These are phyloP conservation scores for Xylariaceae sp. DNA, from an alignment of 2,329 filamentous ascomycete genomes.

Conservation along the genomic window DNA sequence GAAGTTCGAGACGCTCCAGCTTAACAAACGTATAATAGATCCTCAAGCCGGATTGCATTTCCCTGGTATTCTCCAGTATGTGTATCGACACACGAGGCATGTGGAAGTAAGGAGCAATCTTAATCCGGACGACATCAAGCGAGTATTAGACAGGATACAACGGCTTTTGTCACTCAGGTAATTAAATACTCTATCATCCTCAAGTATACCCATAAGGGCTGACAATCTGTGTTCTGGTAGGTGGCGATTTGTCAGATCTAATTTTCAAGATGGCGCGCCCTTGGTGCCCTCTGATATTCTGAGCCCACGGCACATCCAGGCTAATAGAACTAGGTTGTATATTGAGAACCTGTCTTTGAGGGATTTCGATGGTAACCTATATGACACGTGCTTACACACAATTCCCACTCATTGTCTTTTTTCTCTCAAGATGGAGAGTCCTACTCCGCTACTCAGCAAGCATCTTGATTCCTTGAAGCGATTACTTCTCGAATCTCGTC, in stretches of 20 bases:
- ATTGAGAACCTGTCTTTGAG: slow-evolving; percentile 47
- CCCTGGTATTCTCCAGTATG: slow-evolving; percentile 39
- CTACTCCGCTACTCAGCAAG: slow-evolving; percentile 45
- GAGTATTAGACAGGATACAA: slow-evolving; percentile 40
- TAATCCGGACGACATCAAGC: slow-evolving; percentile 40
- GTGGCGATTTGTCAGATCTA: slow-evolving; percentile 43
- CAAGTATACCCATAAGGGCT: neutral
- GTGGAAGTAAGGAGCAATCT: slow-evolving; percentile 45
- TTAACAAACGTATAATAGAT: slow-evolving; percentile 44
- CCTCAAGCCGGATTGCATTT: slow-evolving; percentile 38
- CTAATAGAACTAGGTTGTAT: slow-evolving; percentile 38
- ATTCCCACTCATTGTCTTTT: slow-evolving; percentile 44
- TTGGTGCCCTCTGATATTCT: slow-evolving; percentile 47
- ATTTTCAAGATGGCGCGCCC: slow-evolving; percentile 31
- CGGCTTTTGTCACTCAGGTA: slow-evolving; percentile 47
- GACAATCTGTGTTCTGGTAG: slow-evolving; percentile 30
- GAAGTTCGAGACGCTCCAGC: slow-evolving; percentile 42
- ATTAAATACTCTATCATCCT: neutral
- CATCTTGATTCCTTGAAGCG: slow-evolving; percentile 46
- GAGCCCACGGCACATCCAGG: slow-evolving; percentile 34
- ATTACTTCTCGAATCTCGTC: slow-evolving; percentile 42
- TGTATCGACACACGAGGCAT: slow-evolving; percentile 45
- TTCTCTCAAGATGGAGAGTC: slow-evolving; percentile 45
- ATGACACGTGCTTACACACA: slow-evolving; percentile 41
- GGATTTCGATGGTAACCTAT: slow-evolving; percentile 39